These are phyloP conservation scores for Rhododendron ferrugineum DNA, from an alignment of 148 eudicot species.

Conservation along the genomic window DNA sequence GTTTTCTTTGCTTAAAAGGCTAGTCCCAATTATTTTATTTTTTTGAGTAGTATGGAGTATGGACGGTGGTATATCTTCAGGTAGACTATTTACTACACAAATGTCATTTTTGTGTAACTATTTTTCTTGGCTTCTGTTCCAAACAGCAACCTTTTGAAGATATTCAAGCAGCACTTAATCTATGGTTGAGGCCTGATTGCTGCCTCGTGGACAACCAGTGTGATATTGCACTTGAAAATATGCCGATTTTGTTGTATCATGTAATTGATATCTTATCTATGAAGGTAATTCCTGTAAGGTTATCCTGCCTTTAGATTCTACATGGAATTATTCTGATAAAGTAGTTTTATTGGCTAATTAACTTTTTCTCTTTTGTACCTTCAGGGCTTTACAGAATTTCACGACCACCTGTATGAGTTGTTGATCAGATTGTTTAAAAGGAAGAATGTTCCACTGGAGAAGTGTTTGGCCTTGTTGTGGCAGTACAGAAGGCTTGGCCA, in stretches of 20 bases:
- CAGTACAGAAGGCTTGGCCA: conserved; percentile 73
- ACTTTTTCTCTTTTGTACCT: conserved; percentile 14
- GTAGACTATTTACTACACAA: background rate
- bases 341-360: conserved; percentile 1
- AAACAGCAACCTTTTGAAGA: conserved; percentile 53
- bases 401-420: conserved; percentile 47
- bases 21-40: conserved; percentile 4
- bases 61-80: background rate
- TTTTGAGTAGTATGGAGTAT: background rate
- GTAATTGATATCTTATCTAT: conserved; percentile 71
- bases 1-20: conserved; percentile 24
- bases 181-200: conserved; percentile 43
- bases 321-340: background rate
- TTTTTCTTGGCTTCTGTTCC: conserved; percentile 14
- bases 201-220: conserved; percentile 25
- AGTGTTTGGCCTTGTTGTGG: conserved; percentile 64
- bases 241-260: conserved; percentile 56
- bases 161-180: conserved; percentile 44
- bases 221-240: conserved; percentile 35
- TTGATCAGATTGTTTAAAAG: conserved; percentile 45
- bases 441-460: conserved; percentile 42
- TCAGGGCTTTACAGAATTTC: conserved; percentile 55
- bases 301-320: conserved; percentile 1
- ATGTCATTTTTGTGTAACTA: background rate
- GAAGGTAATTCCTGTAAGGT: conserved; percentile 43